Evolutionary conservation across 2,329 filamentous ascomycete species (phyloP).

Genomic region (Orbilia ellipsospora): DNA sequence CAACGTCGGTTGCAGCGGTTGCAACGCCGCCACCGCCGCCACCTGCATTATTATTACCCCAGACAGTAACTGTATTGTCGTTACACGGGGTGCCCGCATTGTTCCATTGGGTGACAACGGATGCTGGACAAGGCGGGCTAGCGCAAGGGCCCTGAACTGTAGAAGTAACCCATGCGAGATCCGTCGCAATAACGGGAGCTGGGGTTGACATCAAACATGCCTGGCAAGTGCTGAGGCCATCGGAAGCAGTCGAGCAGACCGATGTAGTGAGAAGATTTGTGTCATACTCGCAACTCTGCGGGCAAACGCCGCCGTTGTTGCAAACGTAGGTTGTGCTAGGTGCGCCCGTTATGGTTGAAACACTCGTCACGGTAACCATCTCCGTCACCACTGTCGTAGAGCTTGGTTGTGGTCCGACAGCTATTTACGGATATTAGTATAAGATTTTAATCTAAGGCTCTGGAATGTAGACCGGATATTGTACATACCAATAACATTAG

Average conservation of each 20-base stretch:
- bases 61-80: conserved; percentile 40
- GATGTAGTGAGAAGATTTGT: conserved; percentile 36
- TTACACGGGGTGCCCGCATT: conserved; percentile 7
- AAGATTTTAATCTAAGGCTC: neutral
- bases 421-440: conserved; percentile 3
- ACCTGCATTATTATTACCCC: conserved; percentile 1
- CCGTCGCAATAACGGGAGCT: conserved; percentile 31
- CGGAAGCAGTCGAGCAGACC: conserved; percentile 31
- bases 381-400: conserved; percentile 23
- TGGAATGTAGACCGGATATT: neutral
- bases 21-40: conserved; percentile 7
- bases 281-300: conserved; percentile 24
- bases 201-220: conserved; percentile 36
- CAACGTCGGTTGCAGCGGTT: neutral
- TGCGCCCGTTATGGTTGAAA: conserved; percentile 36
- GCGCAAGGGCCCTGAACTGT: conserved; percentile 22
- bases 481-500: conserved; percentile 7
- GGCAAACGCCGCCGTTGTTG: conserved; percentile 41
- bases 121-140: conserved; percentile 36
- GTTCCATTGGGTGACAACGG: conserved; percentile 13
- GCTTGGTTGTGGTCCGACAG: conserved; percentile 5
- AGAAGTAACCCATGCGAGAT: conserved; percentile 35
- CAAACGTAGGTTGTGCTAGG: conserved; percentile 42
- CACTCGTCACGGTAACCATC: conserved; percentile 35
- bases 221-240: conserved; percentile 42